These are phyloP conservation scores for Orbilia brochopaga DNA, from an alignment of 2,329 filamentous ascomycete genomes.

Conservation along the genomic window DNA sequence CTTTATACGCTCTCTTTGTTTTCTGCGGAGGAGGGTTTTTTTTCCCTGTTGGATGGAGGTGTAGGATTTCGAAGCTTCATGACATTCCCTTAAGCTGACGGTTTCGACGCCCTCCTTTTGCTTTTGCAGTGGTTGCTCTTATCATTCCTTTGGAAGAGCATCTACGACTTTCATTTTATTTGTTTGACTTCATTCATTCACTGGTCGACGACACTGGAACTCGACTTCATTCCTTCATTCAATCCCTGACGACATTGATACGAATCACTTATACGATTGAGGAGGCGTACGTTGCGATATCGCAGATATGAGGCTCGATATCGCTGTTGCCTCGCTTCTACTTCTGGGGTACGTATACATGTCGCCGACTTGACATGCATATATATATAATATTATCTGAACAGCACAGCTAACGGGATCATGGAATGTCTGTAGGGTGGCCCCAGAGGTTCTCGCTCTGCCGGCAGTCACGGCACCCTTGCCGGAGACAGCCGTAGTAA, in stretches of 20 bases:
- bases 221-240: constrained; percentile 11
- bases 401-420: background rate
- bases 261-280: constrained; percentile 18
- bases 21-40: constrained; percentile 21
- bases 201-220: constrained; percentile 1
- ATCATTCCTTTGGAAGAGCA: constrained; percentile 3
- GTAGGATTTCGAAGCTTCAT: constrained; percentile 10
- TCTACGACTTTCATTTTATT: no score
- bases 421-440: constrained; percentile 12
- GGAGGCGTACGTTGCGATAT: constrained; percentile 11
- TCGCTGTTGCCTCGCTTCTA: constrained; percentile 11
- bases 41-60: no score
- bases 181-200: constrained; percentile 8
- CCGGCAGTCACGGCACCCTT: background rate
- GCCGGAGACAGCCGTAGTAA: no score
- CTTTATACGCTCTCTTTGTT: constrained; percentile 29
- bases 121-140: constrained; percentile 2
- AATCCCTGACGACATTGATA: no score
- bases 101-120: constrained; percentile 24
- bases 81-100: constrained; percentile 36
- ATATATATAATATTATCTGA: background rate
- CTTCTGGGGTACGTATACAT: constrained; percentile 30
- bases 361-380: background rate
- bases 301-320: constrained; percentile 26
- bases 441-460: background rate